Evolutionary conservation across 2,329 filamentous ascomycete species (phyloP), one percentile per base, ranked within the genome.

Genomic region (Fusarium phyllophilum): DNA sequence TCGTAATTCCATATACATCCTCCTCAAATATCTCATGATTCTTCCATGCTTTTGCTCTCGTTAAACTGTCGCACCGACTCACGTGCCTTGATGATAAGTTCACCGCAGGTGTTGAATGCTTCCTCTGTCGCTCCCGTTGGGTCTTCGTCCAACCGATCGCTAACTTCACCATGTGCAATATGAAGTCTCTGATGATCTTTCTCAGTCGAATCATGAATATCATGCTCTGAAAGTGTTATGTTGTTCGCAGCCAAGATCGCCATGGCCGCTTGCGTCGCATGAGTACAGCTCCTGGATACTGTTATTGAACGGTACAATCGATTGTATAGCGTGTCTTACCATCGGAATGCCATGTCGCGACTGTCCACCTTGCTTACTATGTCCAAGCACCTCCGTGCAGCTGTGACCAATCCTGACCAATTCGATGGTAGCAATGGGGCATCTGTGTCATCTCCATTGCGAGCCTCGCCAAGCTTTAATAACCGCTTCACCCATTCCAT

Each of bases 401-500:
- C 48, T 24, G 48, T 26, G n/a, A 52, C 48, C 6, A 36, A 34
- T 1, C 0, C 1, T 8, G 48, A 6, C 17, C 31, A 36, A 3
- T 12, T 52, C 1, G 48, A 52, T 26, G 48, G n/a, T 1, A 52
- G n/a, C 31, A 52, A 8, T 8, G 48, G 48, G 24, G 48, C 26
- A 20, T 52, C n/a, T 6, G 26, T 0, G 2, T 24, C 15, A 0
- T 0, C 15, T 42, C 6, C 4, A 0, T 1, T 1, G 31, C 31
- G 17, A 51, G 22, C 22, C 11, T 51, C 17, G 4, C 17, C 31
- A 2, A 51, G 34, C 0, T 0, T 3, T 5, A 51, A 4, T 11
- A 34, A 34, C 6, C 31, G 31, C 1, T 2, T 0, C 8, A 51
- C 48, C 22, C 48, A 51, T 5, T 51, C 0, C 1, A 1, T 0